These are phyloP conservation scores for Karstenula rhodostoma DNA, from an alignment of 2,329 filamentous ascomycete species.

Conservation along the genomic window DNA sequence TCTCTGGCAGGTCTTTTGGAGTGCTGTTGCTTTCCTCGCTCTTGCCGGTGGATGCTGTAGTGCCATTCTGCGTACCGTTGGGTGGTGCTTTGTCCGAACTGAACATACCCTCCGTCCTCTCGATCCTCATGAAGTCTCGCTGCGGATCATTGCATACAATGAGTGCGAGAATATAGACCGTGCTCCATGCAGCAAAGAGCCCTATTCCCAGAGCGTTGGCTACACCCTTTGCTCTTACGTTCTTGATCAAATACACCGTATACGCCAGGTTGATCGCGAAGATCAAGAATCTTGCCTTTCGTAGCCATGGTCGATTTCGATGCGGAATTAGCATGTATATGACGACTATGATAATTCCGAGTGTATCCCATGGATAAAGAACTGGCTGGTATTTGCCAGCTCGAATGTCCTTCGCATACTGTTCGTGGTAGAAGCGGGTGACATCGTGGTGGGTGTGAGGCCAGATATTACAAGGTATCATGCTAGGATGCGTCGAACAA, in stretches of 20 bases:
- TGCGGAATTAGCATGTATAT: constrained; percentile 62
- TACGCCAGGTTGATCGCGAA: constrained; percentile 57
- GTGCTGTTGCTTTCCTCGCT: constrained; percentile 15
- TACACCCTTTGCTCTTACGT: constrained; percentile 55
- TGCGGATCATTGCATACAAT: constrained; percentile 65
- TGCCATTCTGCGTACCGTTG: constrained; percentile 5
- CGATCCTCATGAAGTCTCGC: constrained; percentile 64
- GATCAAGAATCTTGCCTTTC: constrained; percentile 54
- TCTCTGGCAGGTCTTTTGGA: constrained; percentile 1
- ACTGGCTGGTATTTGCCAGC: constrained; percentile 53
- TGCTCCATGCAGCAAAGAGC: constrained; percentile 61
- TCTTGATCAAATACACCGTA: constrained; percentile 46
- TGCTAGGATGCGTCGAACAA: constrained; percentile 21
- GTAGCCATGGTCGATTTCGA: constrained; percentile 48
- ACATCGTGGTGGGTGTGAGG: constrained; percentile 46
- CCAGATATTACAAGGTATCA: constrained; percentile 29
- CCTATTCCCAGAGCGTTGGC: constrained; percentile 65
- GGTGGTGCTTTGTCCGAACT: constrained; percentile 3
- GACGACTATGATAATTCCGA: constrained; percentile 54
- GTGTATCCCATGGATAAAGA: constrained; percentile 53
- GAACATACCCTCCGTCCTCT: constrained; percentile 50
- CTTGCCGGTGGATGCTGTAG: not conserved
- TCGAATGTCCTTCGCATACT: constrained; percentile 51
- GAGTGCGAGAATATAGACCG: constrained; percentile 62
- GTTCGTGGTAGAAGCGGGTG: constrained; percentile 46